Evolutionary conservation across 441 rosid species (phyloP).

Genomic region (Gossypium armourianum): DNA sequence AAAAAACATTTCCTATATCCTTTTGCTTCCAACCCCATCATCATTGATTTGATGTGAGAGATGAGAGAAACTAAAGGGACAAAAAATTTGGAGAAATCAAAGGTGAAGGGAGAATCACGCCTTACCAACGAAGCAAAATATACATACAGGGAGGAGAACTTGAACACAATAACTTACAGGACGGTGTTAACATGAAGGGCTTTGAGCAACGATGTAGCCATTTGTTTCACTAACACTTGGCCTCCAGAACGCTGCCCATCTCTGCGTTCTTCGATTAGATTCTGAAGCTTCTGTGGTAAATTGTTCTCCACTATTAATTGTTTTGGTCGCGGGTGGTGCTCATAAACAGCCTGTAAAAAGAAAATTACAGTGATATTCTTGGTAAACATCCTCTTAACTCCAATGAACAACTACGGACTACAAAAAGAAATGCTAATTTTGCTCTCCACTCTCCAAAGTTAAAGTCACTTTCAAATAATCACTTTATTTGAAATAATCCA

Average conservation of each 20-base stretch:
- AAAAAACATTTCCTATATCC: not conserved
- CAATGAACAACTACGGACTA: not conserved
- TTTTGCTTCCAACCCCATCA: not conserved
- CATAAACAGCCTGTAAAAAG: conserved; percentile 74
- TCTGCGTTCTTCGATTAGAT: conserved; percentile 82
- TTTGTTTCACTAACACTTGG: conserved; percentile 88
- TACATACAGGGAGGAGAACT: conserved; percentile 1
- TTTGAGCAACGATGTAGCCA: conserved; percentile 92
- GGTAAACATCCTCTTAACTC: not conserved
- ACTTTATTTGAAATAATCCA: not conserved
- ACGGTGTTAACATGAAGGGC: conserved; percentile 59
- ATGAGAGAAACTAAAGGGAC: not conserved
- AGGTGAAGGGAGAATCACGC: not conserved
- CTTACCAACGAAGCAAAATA: conserved; percentile 12
- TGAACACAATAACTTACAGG: conserved; percentile 26
- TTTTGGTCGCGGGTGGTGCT: conserved; percentile 94
- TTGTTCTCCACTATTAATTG: conserved; percentile 92
- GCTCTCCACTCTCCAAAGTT: not conserved
- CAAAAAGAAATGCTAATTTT: not conserved
- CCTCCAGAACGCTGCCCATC: conserved; percentile 93
- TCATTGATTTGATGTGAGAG: not conserved
- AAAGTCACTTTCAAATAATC: not conserved
- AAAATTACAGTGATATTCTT: not conserved
- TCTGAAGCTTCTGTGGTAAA: conserved; percentile 73
- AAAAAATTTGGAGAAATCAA: not conserved